Percentiles rank a stretch among this genome's conserved stretches.
Evolutionary conservation across 768 basidiomycete genomes (phyloP).

Genomic region (Lentinula boryana): DNA sequence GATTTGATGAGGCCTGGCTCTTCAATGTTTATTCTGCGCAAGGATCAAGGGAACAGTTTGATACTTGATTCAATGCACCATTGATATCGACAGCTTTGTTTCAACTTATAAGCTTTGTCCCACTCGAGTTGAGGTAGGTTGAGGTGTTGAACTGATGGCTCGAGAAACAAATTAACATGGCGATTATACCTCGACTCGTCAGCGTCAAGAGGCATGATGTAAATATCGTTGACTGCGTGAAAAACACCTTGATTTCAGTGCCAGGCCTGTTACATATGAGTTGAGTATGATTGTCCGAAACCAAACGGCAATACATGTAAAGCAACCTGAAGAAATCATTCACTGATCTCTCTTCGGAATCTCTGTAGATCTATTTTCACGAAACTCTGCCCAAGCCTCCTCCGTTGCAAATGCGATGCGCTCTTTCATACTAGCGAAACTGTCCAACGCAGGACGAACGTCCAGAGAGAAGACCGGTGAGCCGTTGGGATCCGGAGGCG

Average conservation of each 20-base stretch:
- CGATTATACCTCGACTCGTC: no score
- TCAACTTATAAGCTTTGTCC: no score
- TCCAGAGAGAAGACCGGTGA: constrained; percentile 94
- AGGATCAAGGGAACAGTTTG: no score
- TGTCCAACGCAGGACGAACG: constrained; percentile 92
- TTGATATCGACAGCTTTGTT: no score
- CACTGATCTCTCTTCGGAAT: constrained; percentile 1
- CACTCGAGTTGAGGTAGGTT: no score
- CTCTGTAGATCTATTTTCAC: constrained; percentile 25
- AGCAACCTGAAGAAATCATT: not conserved
- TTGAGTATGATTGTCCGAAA: not conserved
- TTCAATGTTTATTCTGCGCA: no score
- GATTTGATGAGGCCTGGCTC: no score
- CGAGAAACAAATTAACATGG: no score
- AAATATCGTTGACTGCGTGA: no score
- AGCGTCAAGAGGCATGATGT: no score
- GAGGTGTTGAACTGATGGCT: no score
- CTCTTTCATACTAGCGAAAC: constrained; percentile 66
- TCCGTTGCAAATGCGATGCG: constrained; percentile 65
- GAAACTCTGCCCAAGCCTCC: constrained; percentile 54
- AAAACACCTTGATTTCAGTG: not conserved
- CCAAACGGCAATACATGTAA: not conserved
- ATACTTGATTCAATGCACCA: no score
- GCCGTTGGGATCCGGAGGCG: constrained; percentile 83
- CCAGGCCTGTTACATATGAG: not conserved